Conservation (phyloP, 192 early-diverging fungal genomes). For the Backusella morwellensis region DNA sequence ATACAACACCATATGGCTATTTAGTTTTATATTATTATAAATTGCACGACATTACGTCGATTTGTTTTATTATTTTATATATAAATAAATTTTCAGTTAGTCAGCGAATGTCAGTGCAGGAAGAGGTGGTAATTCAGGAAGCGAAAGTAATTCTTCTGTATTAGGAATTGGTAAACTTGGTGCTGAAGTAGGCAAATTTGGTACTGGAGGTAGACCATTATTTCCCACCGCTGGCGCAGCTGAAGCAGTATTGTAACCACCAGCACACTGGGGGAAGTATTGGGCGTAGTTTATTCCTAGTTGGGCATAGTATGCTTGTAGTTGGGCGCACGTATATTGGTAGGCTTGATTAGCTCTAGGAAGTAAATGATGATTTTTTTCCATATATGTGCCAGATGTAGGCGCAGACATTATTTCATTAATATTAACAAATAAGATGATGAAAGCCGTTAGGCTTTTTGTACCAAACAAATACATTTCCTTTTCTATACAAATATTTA, state of each 20-base stretch:
- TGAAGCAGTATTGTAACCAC: not conserved
- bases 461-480: not conserved
- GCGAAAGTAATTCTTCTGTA: not conserved
- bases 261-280: not conserved
- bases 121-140: not conserved
- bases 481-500: not conserved
- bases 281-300: not conserved
- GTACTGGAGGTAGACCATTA: not conserved
- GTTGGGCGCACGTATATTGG: not conserved
- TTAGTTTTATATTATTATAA: not conserved
- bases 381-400: not conserved
- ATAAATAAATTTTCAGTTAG: not conserved
- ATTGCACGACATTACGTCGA: not conserved
- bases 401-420: not conserved
- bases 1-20: not conserved
- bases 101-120: not conserved
- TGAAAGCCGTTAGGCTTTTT: not conserved
- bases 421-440: not conserved
- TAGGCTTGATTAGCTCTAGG: not conserved
- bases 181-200: not conserved
- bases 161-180: not conserved
- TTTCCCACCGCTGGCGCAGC: not conserved
- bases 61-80: not conserved
- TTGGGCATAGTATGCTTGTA: not conserved
- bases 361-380: not conserved